Evolutionary conservation across 179 eudicot species (phyloP), one percentile per base, ranked within the genome.

Genomic region (Carnegiea gigantea): DNA sequence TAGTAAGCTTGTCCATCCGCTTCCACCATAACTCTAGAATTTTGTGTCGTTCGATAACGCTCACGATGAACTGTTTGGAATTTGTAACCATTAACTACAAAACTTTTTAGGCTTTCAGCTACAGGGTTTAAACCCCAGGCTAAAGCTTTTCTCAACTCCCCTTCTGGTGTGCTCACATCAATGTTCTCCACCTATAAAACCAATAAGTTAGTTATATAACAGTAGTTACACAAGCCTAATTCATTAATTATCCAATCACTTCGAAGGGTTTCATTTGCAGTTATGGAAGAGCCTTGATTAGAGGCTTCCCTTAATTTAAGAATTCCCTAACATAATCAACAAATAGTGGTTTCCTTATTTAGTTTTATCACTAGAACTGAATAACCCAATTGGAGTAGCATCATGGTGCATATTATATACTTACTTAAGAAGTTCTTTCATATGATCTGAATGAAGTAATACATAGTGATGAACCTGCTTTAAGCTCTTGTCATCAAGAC

Each of bases 1-100:
- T 77, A 77, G 18, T 77, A 77, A 0, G 24, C 33, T 20, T 36
- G 51, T 11, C 79, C 79, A 77, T 77, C 79, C 2, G 71, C 79
- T 60, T 77, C 53, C 5, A 33, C 79, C 51, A 77, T 77, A 59
- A 77, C 53, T 60, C 79, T 54, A 9, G 20, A 59, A 38, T 77
- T 77, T 77, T 59, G 71, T 1, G 76, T 73, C 76, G 44, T 73
- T 2, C 7, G 26, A 43, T 40, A 38, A 17, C 76, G 2, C 30
- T 73, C 17, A 0, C 30, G 53, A 18, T 20, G 0, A 21, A 60
- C 9, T 60, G 67, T 60, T 20, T 60, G 26, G 14, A 60, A n/a
- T 9, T 73, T 73, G 43, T 43, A 73, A 9, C 30, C 51, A 73
- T 43, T 40, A 10, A 73, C 12, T 17, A 73, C 26, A 73, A 73